Percentiles rank a stretch among this genome's conserved stretches.
These are phyloP conservation scores for Wickerhamomyces silvicola DNA, from an alignment of 805 yeast genomes.

Conservation along the genomic window DNA sequence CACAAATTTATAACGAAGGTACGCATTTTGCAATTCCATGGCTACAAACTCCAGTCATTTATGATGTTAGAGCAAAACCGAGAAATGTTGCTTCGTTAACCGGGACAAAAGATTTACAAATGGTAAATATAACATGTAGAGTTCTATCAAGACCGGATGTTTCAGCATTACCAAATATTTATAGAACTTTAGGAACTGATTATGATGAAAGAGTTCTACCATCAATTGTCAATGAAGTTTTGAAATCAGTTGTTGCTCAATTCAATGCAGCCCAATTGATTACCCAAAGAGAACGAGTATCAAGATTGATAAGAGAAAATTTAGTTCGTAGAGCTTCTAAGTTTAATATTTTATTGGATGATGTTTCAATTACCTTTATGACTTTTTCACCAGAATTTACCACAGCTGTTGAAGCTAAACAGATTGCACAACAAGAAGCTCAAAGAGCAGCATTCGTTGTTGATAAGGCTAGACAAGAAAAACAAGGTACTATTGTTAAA, in stretches of 20 bases:
- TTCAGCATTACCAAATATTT: constrained; percentile 71
- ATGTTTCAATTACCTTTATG: constrained; percentile 94
- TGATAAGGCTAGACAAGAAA: constrained; percentile 95
- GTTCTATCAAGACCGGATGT: constrained; percentile 88
- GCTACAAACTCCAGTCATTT: constrained; percentile 87
- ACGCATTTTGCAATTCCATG: constrained; percentile 93
- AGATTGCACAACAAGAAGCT: constrained; percentile 99
- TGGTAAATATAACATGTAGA: constrained; percentile 99
- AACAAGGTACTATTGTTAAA: constrained; percentile 92
- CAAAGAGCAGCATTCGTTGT: constrained; percentile 97
- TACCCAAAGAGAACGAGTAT: constrained; percentile 97
- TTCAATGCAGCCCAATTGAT: constrained; percentile 97
- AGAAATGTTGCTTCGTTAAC: constrained; percentile 93
- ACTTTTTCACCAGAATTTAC: constrained; percentile 97
- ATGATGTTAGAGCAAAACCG: constrained; percentile 96
- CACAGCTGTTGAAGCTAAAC: constrained; percentile 96
- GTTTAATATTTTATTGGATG: constrained; percentile 85
- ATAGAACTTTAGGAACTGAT: constrained; percentile 87
- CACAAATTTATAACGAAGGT: constrained; percentile 83
- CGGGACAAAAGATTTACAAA: constrained; percentile 96
- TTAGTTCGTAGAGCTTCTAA: constrained; percentile 85
- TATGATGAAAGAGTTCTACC: constrained; percentile 97
- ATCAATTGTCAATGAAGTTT: constrained; percentile 95
- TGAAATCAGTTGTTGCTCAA: constrained; percentile 95
- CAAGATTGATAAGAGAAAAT: constrained; percentile 84